Base-by-base conservation (phyloP, 306 rosid genomes). In the Elaeagnus macrophylla region DNA sequence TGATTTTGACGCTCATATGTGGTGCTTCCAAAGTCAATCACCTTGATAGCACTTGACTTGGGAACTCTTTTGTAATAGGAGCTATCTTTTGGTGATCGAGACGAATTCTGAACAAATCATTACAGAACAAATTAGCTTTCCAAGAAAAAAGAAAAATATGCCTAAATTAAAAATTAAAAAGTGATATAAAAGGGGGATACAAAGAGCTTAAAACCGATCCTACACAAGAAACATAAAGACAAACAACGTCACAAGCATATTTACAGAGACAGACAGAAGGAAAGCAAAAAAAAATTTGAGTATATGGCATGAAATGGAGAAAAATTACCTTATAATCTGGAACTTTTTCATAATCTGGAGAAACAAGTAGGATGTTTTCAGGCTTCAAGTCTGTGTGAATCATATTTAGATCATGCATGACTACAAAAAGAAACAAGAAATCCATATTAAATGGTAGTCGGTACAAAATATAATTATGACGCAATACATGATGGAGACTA, bases 1-100 rank as follows among this genome's bases (percentile, higher is more conserved):
- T 84, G 99, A 67, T 87, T 93, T 48, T 76, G 83, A 53, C 93
- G 78, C 69, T 82, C 89, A 66, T 87, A 87, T 5, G 93, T 91
- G 41, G 99, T 87, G 71, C 99, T 91, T 1, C 99, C 99, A 82
- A 91, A 91, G 75, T 91, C 99, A 71, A 91, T 91, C 43, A 91
- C 99, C 79, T 91, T 91, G 4, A 91, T 79, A 9, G 96, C 83
- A 75, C 93, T 87, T 5, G 95, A 80, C 72, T 84, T 91, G 12
- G 99, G 99, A 51, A 91, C 80, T 58, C 81, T 84, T 76, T 91
- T 91, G 61, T 62, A 87, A 69, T 72, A 82, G 1, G 87, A 74
- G 59, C 75, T 63, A 48, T 75, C 81, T 38, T 64, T 78, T 16
- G 96, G 91, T 7, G 96, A 84, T 49, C 94, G 83, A 53, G 89